Evolutionary conservation across 2,329 filamentous ascomycete genomes (phyloP).

Genomic region (Metarhizium robertsii): DNA sequence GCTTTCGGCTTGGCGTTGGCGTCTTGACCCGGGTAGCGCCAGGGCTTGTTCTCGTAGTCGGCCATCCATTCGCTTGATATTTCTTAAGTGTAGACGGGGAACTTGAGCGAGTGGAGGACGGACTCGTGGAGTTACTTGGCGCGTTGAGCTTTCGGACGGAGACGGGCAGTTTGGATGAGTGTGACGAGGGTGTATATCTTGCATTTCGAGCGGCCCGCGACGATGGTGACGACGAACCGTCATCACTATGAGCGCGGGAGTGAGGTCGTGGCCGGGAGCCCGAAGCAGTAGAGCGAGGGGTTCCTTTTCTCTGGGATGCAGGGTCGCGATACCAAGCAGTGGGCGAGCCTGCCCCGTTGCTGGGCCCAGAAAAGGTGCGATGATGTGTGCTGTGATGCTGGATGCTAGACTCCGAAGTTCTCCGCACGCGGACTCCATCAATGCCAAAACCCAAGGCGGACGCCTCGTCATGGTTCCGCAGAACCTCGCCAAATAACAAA

Average conservation of each 20-base stretch:
- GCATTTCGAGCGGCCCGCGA: slow-evolving; percentile 21
- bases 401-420: slow-evolving; percentile 65
- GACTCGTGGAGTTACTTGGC: slow-evolving; percentile 36
- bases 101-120: slow-evolving; percentile 44
- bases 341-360: slow-evolving; percentile 52
- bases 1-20: slow-evolving; percentile 31
- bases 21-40: slow-evolving; percentile 33
- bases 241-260: slow-evolving; percentile 52
- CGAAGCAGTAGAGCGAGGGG: not conserved
- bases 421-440: slow-evolving; percentile 39
- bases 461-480: slow-evolving; percentile 46
- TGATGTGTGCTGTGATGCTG: slow-evolving; percentile 40
- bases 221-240: slow-evolving; percentile 27
- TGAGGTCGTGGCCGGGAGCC: slow-evolving; percentile 22
- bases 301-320: slow-evolving; percentile 1
- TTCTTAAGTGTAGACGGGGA: slow-evolving; percentile 42
- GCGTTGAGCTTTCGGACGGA: slow-evolving; percentile 35
- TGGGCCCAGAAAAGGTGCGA: slow-evolving; percentile 46
- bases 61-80: slow-evolving; percentile 30
- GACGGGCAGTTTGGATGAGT: slow-evolving; percentile 35
- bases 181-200: slow-evolving; percentile 16
- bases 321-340: slow-evolving; percentile 53
- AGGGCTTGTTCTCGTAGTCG: slow-evolving; percentile 24
- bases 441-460: slow-evolving; percentile 53
- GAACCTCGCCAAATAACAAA: slow-evolving; percentile 68